These are phyloP conservation scores for Cadophora sp. DNA, from an alignment of 2,329 filamentous ascomycete genomes.

Conservation along the genomic window DNA sequence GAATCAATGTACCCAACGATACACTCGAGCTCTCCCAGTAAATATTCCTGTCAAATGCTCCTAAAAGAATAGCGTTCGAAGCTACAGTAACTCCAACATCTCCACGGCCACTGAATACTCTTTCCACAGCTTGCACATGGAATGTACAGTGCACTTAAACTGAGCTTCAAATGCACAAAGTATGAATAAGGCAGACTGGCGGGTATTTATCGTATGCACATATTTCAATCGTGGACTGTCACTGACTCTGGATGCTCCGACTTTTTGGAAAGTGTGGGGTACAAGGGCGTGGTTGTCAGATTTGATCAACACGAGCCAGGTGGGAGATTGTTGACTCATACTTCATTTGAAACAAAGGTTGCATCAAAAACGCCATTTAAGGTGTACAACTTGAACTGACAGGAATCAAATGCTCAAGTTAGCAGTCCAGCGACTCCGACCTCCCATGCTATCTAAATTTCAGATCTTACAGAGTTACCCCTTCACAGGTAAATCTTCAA, in stretches of 20 bases:
- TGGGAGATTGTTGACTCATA: not conserved
- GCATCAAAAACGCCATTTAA: too few species aligned
- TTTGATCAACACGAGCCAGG: not conserved
- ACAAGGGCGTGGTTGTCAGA: not conserved
- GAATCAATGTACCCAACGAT: too few species aligned
- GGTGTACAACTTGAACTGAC: not conserved
- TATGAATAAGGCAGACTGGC: too few species aligned
- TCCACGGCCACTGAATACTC: too few species aligned
- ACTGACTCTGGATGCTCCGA: not conserved
- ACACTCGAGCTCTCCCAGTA: not conserved
- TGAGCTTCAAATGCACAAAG: too few species aligned
- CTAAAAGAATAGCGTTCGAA: not conserved
- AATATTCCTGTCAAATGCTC: too few species aligned
- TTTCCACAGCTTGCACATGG: too few species aligned
- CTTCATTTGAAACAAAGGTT: not conserved
- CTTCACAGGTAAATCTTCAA: not conserved
- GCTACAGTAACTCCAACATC: not conserved
- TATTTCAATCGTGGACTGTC: too few species aligned
- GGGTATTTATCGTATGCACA: too few species aligned
- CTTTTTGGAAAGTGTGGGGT: not conserved
- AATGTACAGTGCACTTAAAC: too few species aligned
- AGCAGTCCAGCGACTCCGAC: not conserved
- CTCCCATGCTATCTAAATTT: not conserved
- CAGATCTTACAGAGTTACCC: not conserved
- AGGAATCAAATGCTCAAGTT: not conserved